Percentiles rank a stretch among this genome's conserved stretches.
phyloP scores from a whole-genome alignment of 2,329 filamentous ascomycete genomes.

The Alternaria metachromatica region DNA sequence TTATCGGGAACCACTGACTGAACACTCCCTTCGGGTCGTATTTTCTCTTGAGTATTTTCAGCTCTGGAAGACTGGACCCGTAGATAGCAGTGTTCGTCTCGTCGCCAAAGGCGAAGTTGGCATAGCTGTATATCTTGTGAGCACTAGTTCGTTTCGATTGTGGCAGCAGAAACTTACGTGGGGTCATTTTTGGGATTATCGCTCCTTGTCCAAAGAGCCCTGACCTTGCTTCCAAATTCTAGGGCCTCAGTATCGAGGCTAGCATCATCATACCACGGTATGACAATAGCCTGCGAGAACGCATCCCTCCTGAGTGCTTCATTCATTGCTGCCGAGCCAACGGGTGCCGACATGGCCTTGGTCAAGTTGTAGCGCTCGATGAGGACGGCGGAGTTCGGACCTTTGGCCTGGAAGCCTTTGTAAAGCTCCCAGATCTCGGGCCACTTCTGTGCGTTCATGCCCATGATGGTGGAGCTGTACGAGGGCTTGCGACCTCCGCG shows the following conservation, averaged over 20 bases:
- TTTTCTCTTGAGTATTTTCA: conserved; percentile 33
- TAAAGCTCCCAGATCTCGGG: conserved; percentile 51
- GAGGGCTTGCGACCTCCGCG: conserved; percentile 51
- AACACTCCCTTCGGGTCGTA: conserved; percentile 34
- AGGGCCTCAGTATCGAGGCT: conserved; percentile 45
- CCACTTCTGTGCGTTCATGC: conserved; percentile 49
- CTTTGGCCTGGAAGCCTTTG: conserved; percentile 45
- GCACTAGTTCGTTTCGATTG: background rate
- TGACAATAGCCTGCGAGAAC: conserved; percentile 48
- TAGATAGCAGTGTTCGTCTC: conserved; percentile 32
- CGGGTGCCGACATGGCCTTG: conserved; percentile 31
- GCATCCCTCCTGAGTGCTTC: conserved; percentile 36
- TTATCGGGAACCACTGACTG: conserved; percentile 37
- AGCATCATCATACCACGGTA: conserved; percentile 51
- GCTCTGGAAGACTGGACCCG: conserved; percentile 24
- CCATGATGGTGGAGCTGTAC: conserved; percentile 44
- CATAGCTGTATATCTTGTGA: conserved; percentile 25
- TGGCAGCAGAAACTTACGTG: conserved; percentile 21
- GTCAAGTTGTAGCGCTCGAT: conserved; percentile 49
- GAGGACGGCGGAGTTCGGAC: conserved; percentile 43
- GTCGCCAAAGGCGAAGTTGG: conserved; percentile 38
- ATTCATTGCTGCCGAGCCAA: conserved; percentile 35
- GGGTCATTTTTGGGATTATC: conserved; percentile 18
- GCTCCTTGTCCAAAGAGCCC: conserved; percentile 36
- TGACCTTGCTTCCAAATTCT: conserved; percentile 41